These are phyloP conservation scores for Monilinia fructicola DNA, from an alignment of 2,329 filamentous ascomycete genomes.

Conservation along the genomic window DNA sequence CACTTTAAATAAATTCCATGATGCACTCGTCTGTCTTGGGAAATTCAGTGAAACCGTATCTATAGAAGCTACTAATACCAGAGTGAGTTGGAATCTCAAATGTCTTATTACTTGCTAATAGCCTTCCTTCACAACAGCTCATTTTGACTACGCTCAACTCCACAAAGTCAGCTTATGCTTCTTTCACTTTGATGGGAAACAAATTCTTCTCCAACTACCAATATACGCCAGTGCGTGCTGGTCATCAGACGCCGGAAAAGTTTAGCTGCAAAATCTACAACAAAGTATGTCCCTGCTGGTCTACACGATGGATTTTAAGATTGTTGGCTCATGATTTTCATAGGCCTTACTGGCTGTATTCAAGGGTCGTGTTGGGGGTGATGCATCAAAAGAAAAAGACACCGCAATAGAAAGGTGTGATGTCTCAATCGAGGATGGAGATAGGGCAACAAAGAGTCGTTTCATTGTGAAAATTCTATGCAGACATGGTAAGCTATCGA, in stretches of 20 bases:
- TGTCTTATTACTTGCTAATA: constrained; percentile 20
- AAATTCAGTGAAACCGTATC: constrained; percentile 81
- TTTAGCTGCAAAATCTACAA: constrained; percentile 78
- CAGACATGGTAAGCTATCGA: constrained; percentile 58
- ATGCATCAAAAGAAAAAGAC: constrained; percentile 63
- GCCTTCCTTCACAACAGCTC: constrained; percentile 56
- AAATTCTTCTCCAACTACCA: constrained; percentile 73
- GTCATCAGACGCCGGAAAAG: constrained; percentile 42
- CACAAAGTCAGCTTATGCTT: constrained; percentile 78
- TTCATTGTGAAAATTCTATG: constrained; percentile 73
- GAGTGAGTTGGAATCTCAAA: constrained; percentile 27
- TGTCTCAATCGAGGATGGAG: constrained; percentile 69
- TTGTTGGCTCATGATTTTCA: constrained; percentile 1
- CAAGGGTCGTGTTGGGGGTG: constrained; percentile 59
- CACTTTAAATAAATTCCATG: constrained; percentile 67
- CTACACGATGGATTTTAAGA: not conserved
- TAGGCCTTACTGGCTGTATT: constrained; percentile 72
- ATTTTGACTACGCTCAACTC: constrained; percentile 73
- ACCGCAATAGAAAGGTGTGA: constrained; percentile 73
- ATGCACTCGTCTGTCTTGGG: constrained; percentile 69
- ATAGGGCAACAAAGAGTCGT: constrained; percentile 65
- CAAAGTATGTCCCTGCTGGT: constrained; percentile 48
- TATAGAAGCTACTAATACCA: constrained; percentile 52
- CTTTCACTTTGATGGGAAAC: constrained; percentile 64
- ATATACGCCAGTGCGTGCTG: constrained; percentile 51